Conservation (phyloP, 1,284 basidiomycete genomes). For the Paramarasmius palmivorus region DNA sequence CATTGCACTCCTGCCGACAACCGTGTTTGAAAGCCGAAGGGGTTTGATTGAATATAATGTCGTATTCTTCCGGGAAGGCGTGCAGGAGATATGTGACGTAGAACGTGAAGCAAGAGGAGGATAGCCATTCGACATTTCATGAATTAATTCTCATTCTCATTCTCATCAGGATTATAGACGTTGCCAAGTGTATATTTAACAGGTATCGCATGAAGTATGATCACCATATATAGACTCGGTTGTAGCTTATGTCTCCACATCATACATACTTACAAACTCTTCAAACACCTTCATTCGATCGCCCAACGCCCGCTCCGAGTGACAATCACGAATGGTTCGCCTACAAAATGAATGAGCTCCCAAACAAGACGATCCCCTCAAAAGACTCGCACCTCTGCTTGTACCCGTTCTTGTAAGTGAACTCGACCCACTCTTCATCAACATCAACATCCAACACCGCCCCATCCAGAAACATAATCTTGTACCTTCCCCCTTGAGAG, state of each 20-base stretch:
- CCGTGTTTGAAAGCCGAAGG: slow-evolving; percentile 74
- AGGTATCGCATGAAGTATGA: background rate
- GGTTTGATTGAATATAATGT: slow-evolving; percentile 94
- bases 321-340: slow-evolving; percentile 34
- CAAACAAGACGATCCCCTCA: background rate
- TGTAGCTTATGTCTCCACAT: slow-evolving; percentile 19
- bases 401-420: slow-evolving; percentile 27
- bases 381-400: slow-evolving; percentile 26
- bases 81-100: slow-evolving; percentile 74
- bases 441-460: slow-evolving; percentile 41
- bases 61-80: slow-evolving; percentile 81
- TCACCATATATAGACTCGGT: background rate
- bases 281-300: slow-evolving; percentile 45
- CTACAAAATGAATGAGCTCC: slow-evolving; percentile 23
- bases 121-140: background rate
- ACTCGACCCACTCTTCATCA: slow-evolving; percentile 41
- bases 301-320: slow-evolving; percentile 30
- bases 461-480: slow-evolving; percentile 49
- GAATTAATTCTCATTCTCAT: background rate
- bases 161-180: too few relatives aligned
- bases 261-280: slow-evolving; percentile 43
- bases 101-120: slow-evolving; percentile 58
- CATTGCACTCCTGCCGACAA: slow-evolving; percentile 79
- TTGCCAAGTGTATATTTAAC: too few relatives aligned
- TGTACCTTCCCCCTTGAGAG: slow-evolving; percentile 38